Conservation (phyloP, 768 basidiomycete species). For the Obba rivulosa region DNA sequence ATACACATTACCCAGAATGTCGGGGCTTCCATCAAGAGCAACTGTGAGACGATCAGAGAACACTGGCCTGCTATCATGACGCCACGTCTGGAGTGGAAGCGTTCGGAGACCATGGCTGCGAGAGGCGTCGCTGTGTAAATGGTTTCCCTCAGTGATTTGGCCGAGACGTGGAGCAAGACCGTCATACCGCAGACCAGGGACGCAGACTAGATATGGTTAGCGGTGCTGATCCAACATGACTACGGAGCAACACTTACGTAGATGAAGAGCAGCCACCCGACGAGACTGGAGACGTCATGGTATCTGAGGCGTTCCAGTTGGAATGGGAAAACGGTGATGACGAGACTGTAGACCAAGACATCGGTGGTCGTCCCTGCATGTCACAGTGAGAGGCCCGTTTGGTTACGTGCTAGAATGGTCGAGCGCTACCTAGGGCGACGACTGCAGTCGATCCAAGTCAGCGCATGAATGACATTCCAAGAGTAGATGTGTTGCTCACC, state of each 20-base stretch:
- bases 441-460: neutral
- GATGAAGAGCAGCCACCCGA: neutral
- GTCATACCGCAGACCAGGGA: neutral
- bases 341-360: neutral
- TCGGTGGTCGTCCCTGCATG: neutral
- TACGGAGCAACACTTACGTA: neutral
- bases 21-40: constrained; percentile 28
- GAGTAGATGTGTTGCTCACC: too few species aligned
- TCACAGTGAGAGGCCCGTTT: neutral
- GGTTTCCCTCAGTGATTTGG: neutral
- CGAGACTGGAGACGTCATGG: neutral
- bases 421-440: neutral
- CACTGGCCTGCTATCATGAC: constrained; percentile 21
- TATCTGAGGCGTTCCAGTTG: neutral
- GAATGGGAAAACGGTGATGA: constrained; percentile 2
- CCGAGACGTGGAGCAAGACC: neutral
- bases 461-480: too few species aligned
- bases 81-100: neutral
- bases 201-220: neutral
- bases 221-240: neutral
- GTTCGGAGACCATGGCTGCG: neutral
- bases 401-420: neutral
- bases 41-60: constrained; percentile 22
- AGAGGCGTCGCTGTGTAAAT: neutral
- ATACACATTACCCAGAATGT: constrained; percentile 26